Percentiles rank a stretch among this genome's conserved stretches.
Conservation (phyloP, 768 basidiomycete species). For the Infundibulicybe gibba region DNA sequence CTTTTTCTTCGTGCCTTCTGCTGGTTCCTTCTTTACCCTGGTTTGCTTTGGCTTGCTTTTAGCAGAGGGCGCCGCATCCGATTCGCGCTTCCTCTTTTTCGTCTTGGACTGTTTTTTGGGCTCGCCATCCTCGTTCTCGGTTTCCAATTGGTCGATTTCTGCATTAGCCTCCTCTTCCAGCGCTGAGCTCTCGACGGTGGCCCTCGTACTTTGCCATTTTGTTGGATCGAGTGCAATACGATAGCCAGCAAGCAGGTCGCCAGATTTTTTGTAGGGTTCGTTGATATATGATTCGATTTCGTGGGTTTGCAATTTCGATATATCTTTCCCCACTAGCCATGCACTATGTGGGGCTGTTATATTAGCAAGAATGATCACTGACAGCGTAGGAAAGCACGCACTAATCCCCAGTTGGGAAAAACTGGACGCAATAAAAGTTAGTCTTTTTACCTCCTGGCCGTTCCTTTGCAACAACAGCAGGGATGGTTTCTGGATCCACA, state of each 20-base stretch:
- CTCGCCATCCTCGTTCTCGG: conserved; percentile 49
- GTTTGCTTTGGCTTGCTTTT: conserved; percentile 34
- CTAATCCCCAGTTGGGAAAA: conserved; percentile 96
- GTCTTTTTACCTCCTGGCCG: conserved; percentile 74
- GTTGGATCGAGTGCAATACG: conserved; percentile 62
- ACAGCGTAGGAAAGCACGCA: conserved; percentile 40
- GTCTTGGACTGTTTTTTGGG: conserved; percentile 31
- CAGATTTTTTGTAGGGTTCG: conserved; percentile 72
- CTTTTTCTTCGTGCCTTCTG: conserved; percentile 33
- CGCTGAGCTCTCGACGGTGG: conserved; percentile 13
- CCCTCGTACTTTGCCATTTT: conserved; percentile 45
- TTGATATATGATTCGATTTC: conserved; percentile 84
- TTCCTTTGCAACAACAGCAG: conserved; percentile 58
- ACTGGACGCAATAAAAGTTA: conserved; percentile 65
- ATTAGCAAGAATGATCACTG: conserved; percentile 2
- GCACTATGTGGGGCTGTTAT: conserved; percentile 44
- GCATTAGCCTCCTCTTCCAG: conserved; percentile 6
- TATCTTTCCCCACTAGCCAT: conserved; percentile 82
- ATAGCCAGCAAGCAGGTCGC: conserved; percentile 76
- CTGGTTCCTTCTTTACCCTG: conserved; percentile 31
- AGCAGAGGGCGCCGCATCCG: conserved; percentile 33
- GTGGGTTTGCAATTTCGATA: conserved; percentile 70
- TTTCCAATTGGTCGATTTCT: conserved; percentile 59
- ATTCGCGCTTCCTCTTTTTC: conserved; percentile 60
- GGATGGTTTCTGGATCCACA: conserved; percentile 68